phyloP scores from a whole-genome alignment of 345 rosid species.

The Acer saccharum region DNA sequence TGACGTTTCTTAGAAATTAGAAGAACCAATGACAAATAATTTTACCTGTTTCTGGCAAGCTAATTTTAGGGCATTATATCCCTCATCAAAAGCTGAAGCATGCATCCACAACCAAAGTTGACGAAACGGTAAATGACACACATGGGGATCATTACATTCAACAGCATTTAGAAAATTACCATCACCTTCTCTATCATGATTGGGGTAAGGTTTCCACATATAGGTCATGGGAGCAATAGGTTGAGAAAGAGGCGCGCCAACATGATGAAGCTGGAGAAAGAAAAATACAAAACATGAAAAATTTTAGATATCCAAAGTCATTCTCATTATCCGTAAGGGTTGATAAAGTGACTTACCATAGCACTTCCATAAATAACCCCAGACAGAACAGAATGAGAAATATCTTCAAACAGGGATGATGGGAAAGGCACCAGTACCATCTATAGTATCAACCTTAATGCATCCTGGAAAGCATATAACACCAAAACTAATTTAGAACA shows the following conservation, averaged over 20 bases:
- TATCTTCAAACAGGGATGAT: constrained; percentile 38
- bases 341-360: constrained; percentile 50
- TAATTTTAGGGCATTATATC: constrained; percentile 59
- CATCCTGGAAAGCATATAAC: constrained; percentile 46
- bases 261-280: constrained; percentile 67
- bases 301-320: background rate
- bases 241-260: constrained; percentile 49
- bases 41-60: constrained; percentile 73
- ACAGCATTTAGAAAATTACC: constrained; percentile 13
- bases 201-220: constrained; percentile 63
- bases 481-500: background rate
- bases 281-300: background rate
- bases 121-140: constrained; percentile 27
- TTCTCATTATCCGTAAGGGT: background rate
- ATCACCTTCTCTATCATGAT: constrained; percentile 29
- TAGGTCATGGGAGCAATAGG: constrained; percentile 69
- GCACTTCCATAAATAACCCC: constrained; percentile 64
- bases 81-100: constrained; percentile 80
- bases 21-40: background rate
- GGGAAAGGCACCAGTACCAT: constrained; percentile 65
- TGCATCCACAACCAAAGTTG: constrained; percentile 88
- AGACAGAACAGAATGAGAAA: constrained; percentile 47
- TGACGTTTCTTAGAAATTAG: background rate
- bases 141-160: constrained; percentile 28
- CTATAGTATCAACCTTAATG: constrained; percentile 53